Percentiles rank a stretch among this genome's conserved stretches.
Evolutionary conservation across 2,329 filamentous ascomycete species (phyloP).

Genomic region (Teratosphaeria zuluensis): DNA sequence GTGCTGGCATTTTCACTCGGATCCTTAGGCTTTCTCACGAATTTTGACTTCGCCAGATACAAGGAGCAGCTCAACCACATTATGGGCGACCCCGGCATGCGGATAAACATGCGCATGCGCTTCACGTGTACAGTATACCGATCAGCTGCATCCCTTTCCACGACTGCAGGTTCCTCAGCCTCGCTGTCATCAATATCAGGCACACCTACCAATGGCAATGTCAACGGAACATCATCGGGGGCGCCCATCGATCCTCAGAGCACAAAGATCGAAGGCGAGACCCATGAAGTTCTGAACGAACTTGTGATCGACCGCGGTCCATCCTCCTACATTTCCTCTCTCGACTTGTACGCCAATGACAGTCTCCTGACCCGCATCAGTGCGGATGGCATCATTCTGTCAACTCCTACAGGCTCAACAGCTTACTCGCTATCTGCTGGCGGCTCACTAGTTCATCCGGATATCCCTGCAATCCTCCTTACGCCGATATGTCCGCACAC

Average conservation of each 20-base stretch:
- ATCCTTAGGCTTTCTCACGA: constrained; percentile 79
- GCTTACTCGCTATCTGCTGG: constrained; percentile 95
- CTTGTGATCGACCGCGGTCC: constrained; percentile 96
- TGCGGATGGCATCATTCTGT: constrained; percentile 96
- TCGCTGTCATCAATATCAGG: constrained; percentile 15
- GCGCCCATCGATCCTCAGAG: constrained; percentile 31
- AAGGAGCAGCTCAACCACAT: constrained; percentile 76
- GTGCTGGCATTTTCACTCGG: constrained; percentile 77
- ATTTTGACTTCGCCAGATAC: constrained; percentile 79
- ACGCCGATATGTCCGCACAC: constrained; percentile 98
- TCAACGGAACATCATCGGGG: not conserved
- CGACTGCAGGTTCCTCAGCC: constrained; percentile 16
- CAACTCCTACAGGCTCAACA: constrained; percentile 80
- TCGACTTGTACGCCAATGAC: constrained; percentile 92
- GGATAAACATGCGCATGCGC: constrained; percentile 94
- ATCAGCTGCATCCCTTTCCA: constrained; percentile 32
- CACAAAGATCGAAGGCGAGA: constrained; percentile 75
- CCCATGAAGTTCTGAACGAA: constrained; percentile 97
- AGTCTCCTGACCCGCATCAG: constrained; percentile 91
- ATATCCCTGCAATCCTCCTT: constrained; percentile 90
- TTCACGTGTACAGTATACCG: constrained; percentile 98
- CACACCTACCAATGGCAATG: not conserved
- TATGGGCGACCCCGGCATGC: constrained; percentile 93
- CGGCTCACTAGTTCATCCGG: constrained; percentile 88
- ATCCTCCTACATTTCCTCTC: constrained; percentile 90